Base-by-base conservation (phyloP, 2,329 filamentous ascomycete genomes). In the Penicillium hordei region DNA sequence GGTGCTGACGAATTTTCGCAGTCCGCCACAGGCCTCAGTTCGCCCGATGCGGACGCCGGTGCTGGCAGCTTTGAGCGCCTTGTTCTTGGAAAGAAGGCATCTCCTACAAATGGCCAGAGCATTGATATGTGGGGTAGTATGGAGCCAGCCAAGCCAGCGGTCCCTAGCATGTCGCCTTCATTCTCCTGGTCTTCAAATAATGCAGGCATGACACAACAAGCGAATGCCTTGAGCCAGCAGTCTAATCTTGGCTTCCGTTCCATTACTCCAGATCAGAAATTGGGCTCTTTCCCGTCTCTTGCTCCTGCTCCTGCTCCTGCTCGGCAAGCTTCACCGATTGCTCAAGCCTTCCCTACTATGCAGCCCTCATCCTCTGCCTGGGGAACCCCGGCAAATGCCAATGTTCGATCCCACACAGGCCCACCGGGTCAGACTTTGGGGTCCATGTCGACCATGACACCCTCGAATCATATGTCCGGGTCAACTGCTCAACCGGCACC, bases 11-110 rank as follows among this genome's bases (percentile, higher is more conserved):
- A 62, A 55, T 62, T 70, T 52, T 70, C 70, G 12, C 68, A 65
- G 44, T 62, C 64, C 12, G 57, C 65, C 10, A 66, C 52, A 33
- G 67, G 65, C 38, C 63, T 68, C 34, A 63, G 60, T 40, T 66
- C 82, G 9, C 80, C 82, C 4, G 81, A 79, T 3, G 82, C 75
- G n/a, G 79, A 79, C n/a, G 81, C 78, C 17, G 81, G 78, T 13
- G 65, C 68, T 27, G 82, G 89, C 58, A 91, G 95, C 69, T 99
- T 97, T 69, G 93, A 96, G 72, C 85, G 85, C 2, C 85, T 99
- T 2, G 93, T 99, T 51, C 91, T 95, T 68, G 93, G 93, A 9
- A 86, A 84, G 55, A 78, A 60, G 8, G 17, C 62, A 5, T 60
- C 81, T 46, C 75, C 69, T 29, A 74, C 70, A n/a, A 69, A 65